Conservation (phyloP, 139 green algal species). For the Asterochloris sp. region DNA sequence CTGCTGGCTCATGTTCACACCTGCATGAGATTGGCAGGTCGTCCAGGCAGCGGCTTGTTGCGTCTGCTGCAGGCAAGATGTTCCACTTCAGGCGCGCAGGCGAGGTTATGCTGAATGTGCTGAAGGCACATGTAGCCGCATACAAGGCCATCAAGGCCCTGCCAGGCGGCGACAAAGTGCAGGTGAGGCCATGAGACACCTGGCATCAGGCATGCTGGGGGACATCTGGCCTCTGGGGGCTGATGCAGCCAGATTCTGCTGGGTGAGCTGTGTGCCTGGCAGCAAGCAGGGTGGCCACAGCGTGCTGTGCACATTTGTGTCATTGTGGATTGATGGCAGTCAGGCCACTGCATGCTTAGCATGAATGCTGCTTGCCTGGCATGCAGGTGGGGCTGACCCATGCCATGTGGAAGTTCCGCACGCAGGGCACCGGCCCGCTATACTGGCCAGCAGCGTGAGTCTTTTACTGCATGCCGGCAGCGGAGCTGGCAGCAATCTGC, state of each 20-base stretch:
- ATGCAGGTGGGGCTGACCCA: conserved; percentile 12
- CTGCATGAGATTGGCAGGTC: too few relatives aligned
- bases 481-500: too few relatives aligned
- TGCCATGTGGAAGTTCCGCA: conserved; percentile 18
- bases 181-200: too few relatives aligned
- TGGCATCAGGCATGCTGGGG: too few relatives aligned
- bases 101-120: conserved; percentile 32
- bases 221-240: too few relatives aligned
- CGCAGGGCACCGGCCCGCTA: conserved; percentile 15
- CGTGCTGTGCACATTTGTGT: too few relatives aligned
- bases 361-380: background rate
- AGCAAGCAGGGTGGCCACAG: too few relatives aligned
- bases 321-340: background rate
- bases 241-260: too few relatives aligned
- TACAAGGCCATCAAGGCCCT: conserved; percentile 69
- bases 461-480: too few relatives aligned
- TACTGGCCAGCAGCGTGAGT: conserved; percentile 26
- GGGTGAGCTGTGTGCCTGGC: too few relatives aligned
- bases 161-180: conserved; percentile 11
- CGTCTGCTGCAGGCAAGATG: conserved; percentile 60
- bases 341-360: background rate
- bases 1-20: too few relatives aligned
- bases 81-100: conserved; percentile 34
- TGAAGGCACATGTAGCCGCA: conserved; percentile 47
- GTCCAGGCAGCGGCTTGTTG: conserved; percentile 32